Evolutionary conservation across 169 alveolate genomes (phyloP).

Genomic region (Eimeria falciformis): DNA sequence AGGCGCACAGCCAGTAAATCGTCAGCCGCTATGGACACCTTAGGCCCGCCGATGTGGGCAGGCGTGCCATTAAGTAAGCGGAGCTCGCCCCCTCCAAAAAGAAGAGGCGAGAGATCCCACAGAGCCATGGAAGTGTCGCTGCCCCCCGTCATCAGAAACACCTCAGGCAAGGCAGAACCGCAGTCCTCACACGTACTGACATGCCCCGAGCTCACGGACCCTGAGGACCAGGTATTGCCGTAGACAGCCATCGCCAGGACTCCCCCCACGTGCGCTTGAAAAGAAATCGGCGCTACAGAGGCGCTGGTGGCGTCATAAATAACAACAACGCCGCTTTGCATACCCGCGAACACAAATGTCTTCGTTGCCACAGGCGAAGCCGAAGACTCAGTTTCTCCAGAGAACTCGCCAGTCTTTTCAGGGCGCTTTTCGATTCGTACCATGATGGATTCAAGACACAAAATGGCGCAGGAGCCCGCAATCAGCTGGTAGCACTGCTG

Average conservation of each 20-base stretch:
- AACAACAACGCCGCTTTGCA: conserved; percentile 71
- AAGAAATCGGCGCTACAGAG: conserved; percentile 64
- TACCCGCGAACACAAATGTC: conserved; percentile 62
- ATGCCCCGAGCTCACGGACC: conserved; percentile 32
- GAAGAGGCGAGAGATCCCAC: conserved; percentile 73
- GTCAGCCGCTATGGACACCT: conserved; percentile 64
- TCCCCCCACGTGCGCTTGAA: conserved; percentile 77
- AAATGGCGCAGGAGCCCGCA: conserved; percentile 69
- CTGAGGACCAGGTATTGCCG: conserved; percentile 16
- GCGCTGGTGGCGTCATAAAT: conserved; percentile 67
- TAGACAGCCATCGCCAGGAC: conserved; percentile 74
- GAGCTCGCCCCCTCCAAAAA: conserved; percentile 67
- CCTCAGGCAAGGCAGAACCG: conserved; percentile 55
- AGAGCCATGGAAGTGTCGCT: conserved; percentile 76
- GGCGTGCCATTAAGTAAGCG: conserved; percentile 60
- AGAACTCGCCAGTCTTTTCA: background rate
- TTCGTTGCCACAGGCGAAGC: conserved; percentile 51
- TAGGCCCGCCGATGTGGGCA: conserved; percentile 50
- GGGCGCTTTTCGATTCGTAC: background rate
- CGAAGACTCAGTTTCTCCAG: background rate
- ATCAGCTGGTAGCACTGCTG: conserved; percentile 72
- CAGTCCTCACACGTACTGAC: conserved; percentile 59
- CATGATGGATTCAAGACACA: conserved; percentile 62
- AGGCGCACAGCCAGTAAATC: conserved; percentile 68
- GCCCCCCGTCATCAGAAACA: conserved; percentile 74